Conservation (phyloP, 345 rosid species). For the Eucalyptus polybractea region DNA sequence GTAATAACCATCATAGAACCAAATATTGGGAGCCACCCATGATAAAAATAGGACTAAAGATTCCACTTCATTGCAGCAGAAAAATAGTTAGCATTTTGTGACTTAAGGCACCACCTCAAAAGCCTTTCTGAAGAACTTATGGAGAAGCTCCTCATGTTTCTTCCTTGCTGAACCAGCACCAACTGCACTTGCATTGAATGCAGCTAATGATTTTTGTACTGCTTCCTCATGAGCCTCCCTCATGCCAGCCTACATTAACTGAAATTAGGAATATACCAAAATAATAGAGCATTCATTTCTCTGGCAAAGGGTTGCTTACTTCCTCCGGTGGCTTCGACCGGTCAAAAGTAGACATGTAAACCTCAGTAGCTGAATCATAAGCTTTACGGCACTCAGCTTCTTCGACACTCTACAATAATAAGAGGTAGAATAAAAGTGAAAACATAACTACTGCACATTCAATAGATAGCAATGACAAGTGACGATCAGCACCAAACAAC, state of each 20-base stretch:
- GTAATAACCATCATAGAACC: background rate
- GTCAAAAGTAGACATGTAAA: slow-evolving; percentile 60
- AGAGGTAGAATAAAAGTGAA: background rate
- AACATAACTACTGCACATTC: background rate
- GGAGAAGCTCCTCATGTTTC: slow-evolving; percentile 82
- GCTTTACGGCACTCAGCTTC: slow-evolving; percentile 95
- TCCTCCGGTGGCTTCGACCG: slow-evolving; percentile 79
- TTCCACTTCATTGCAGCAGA: background rate
- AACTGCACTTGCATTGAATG: slow-evolving; percentile 66
- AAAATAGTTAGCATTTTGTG: background rate
- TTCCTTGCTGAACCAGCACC: slow-evolving; percentile 77
- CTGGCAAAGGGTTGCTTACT: slow-evolving; percentile 25
- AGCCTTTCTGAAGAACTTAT: slow-evolving; percentile 66
- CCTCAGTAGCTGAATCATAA: slow-evolving; percentile 69
- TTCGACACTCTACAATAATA: slow-evolving; percentile 76
- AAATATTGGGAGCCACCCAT: background rate
- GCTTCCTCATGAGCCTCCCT: slow-evolving; percentile 95
- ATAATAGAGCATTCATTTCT: background rate
- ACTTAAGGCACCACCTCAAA: slow-evolving; percentile 50
- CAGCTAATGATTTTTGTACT: slow-evolving; percentile 54
- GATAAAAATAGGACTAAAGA: background rate
- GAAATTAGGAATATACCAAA: slow-evolving; percentile 9
- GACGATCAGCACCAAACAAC: background rate
- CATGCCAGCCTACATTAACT: slow-evolving; percentile 44
- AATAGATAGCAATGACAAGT: background rate